Conservation (phyloP, 1,139 yeast genomes). For the Blastobotrys indianensis region DNA sequence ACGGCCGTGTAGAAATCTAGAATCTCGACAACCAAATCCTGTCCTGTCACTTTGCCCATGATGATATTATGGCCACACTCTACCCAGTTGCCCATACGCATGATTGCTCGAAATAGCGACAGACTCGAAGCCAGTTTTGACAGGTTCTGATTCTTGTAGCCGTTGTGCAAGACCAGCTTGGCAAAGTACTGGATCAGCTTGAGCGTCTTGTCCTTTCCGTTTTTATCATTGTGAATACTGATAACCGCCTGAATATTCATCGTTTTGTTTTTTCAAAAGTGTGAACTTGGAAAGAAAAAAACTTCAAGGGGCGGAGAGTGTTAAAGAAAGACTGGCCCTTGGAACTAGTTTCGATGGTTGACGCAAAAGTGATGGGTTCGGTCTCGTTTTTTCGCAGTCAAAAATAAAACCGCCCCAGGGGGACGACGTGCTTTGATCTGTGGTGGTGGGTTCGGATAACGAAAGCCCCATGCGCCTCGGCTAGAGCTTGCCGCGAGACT, state of each 20-base stretch:
- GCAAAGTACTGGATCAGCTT: slow-evolving; percentile 30
- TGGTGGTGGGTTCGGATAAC: too few species aligned
- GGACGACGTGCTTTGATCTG: too few species aligned
- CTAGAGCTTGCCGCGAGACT: too few species aligned
- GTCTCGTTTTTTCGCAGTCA: too few species aligned
- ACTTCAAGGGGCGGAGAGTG: background rate
- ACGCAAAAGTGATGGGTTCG: too few species aligned
- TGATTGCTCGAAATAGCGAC: slow-evolving; percentile 30
- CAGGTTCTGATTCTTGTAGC: slow-evolving; percentile 12
- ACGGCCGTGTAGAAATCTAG: slow-evolving; percentile 29
- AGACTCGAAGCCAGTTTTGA: slow-evolving; percentile 25
- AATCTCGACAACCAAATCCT: slow-evolving; percentile 14
- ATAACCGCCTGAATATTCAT: slow-evolving; percentile 13
- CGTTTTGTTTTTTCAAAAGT: background rate
- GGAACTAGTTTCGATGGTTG: background rate
- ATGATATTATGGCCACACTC: slow-evolving; percentile 16
- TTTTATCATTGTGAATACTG: slow-evolving; percentile 23
- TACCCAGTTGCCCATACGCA: slow-evolving; percentile 32
- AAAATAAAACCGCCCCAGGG: too few species aligned
- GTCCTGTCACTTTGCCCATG: slow-evolving; percentile 5
- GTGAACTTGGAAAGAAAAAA: background rate
- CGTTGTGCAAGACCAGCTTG: slow-evolving; percentile 23
- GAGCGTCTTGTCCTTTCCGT: slow-evolving; percentile 30
- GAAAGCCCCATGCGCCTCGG: too few species aligned
- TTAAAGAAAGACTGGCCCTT: background rate